A percentile compares a stretch with the other conserved stretches of the same genome.
phyloP scores from a whole-genome alignment of 2,329 filamentous ascomycete genomes.

The Cladosporium sp. region DNA sequence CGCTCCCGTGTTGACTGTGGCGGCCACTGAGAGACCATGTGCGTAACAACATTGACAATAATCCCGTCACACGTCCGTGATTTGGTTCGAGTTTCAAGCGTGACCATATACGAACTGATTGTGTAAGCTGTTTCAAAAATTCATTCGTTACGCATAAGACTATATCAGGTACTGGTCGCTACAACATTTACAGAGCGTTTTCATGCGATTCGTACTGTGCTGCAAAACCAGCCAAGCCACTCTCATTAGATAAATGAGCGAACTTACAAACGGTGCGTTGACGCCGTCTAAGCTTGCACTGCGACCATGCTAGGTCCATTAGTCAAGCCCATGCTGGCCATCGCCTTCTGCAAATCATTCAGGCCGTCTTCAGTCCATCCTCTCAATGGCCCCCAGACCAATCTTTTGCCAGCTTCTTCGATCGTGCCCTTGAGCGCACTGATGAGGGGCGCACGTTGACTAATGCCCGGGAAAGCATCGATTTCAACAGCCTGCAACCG shows the following conservation, averaged over 20 bases:
- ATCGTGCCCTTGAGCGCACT: slow-evolving; percentile 43
- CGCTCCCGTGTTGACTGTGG: no score
- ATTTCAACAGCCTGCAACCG: slow-evolving; percentile 60
- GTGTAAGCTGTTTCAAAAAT: no score
- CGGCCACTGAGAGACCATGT: no score
- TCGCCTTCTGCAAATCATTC: slow-evolving; percentile 16
- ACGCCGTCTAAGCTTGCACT: slow-evolving; percentile 12
- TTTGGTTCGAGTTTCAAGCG: no score
- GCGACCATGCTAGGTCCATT: slow-evolving; percentile 14
- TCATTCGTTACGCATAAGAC: no score
- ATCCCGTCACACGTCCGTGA: no score
- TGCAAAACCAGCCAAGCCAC: no score
- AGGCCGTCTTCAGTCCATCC: slow-evolving; percentile 48
- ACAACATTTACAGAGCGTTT: no score
- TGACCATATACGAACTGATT: no score
- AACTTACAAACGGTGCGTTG: background rate
- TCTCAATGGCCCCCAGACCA: slow-evolving; percentile 65
- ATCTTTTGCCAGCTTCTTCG: slow-evolving; percentile 44
- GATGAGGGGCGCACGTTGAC: slow-evolving; percentile 51
- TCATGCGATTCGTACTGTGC: no score
- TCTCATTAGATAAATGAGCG: background rate
- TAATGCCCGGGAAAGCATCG: slow-evolving; percentile 64
- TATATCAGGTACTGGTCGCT: no score
- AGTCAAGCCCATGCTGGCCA: slow-evolving; percentile 17
- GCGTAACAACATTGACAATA: no score